phyloP scores from a whole-genome alignment of 75 land plant species.

The Azolla pinnata region DNA sequence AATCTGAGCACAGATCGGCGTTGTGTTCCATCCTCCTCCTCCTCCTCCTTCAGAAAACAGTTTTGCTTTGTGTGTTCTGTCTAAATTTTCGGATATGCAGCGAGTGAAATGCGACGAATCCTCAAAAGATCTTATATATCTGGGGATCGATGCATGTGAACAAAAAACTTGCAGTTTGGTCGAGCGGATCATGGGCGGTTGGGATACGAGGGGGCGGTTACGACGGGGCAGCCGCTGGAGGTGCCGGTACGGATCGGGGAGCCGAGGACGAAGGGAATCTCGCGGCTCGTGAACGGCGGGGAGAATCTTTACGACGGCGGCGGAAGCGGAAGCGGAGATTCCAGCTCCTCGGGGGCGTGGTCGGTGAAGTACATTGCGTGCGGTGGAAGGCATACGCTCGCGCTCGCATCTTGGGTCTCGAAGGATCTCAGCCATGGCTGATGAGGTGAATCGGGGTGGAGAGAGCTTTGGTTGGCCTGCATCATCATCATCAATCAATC shows the following conservation, averaged over 20 bases:
- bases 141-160: background rate
- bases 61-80: too few species aligned
- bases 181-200: conserved; percentile 90
- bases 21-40: too few species aligned
- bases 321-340: background rate
- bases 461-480: too few species aligned
- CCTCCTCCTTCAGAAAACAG: too few species aligned
- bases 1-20: too few species aligned
- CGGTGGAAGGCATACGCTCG: conserved; percentile 87
- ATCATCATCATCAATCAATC: too few species aligned
- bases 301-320: background rate
- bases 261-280: conserved; percentile 17
- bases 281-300: background rate
- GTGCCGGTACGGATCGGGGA: conserved; percentile 50
- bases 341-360: conserved; percentile 41
- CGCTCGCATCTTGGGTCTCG: conserved; percentile 50
- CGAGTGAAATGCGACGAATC: too few species aligned
- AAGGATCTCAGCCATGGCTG: conserved; percentile 2
- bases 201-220: conserved; percentile 65
- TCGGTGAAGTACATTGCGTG: conserved; percentile 65
- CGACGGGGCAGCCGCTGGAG: conserved; percentile 82
- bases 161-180: conserved; percentile 80
- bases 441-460: too few species aligned
- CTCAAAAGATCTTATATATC: background rate
- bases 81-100: too few species aligned